phyloP scores from a whole-genome alignment of 1,139 yeast genomes.

The Hyphopichia fennica region DNA sequence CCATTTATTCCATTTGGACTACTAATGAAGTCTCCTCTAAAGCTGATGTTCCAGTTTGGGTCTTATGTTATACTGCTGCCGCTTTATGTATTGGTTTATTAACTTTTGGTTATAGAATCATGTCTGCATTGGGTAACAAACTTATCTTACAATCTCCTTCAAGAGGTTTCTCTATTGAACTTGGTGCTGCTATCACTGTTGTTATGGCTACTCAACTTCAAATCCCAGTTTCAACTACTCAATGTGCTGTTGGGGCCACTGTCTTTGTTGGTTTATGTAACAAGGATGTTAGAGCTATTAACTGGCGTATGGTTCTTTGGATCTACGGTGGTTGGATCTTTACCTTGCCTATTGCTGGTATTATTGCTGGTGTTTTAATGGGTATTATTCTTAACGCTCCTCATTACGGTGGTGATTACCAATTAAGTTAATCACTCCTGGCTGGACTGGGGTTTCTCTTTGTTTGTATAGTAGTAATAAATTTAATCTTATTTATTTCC shows the following conservation, averaged over 20 bases:
- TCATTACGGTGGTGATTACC: conserved; percentile 41
- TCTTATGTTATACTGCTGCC: conserved; percentile 66
- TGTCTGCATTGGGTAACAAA: conserved; percentile 72
- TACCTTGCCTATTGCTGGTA: conserved; percentile 73
- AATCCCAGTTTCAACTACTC: conserved; percentile 77
- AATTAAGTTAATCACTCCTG: conserved; percentile 6
- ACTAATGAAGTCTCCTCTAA: conserved; percentile 48
- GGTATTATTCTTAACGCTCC: conserved; percentile 73
- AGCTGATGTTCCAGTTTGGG: conserved; percentile 70
- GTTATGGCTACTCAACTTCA: conserved; percentile 73
- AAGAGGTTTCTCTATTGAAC: conserved; percentile 76
- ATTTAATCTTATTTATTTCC: too few relatives aligned
- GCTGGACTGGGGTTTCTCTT: too few relatives aligned
- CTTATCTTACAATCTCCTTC: conserved; percentile 77
- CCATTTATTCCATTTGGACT: conserved; percentile 64
- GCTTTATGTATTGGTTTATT: conserved; percentile 70
- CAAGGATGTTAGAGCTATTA: conserved; percentile 60
- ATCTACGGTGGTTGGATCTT: conserved; percentile 73
- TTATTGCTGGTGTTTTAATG: conserved; percentile 66
- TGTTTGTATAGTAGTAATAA: too few relatives aligned
- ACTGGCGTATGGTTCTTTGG: conserved; percentile 79
- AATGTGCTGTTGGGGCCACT: conserved; percentile 79
- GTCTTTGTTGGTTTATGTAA: conserved; percentile 77
- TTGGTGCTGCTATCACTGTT: conserved; percentile 77
- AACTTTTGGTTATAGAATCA: conserved; percentile 73